A percentile compares a stretch with the other conserved stretches of the same genome.
Evolutionary conservation across 129 eudicot genomes (phyloP).

Genomic region (Centaurea solstitialis): DNA sequence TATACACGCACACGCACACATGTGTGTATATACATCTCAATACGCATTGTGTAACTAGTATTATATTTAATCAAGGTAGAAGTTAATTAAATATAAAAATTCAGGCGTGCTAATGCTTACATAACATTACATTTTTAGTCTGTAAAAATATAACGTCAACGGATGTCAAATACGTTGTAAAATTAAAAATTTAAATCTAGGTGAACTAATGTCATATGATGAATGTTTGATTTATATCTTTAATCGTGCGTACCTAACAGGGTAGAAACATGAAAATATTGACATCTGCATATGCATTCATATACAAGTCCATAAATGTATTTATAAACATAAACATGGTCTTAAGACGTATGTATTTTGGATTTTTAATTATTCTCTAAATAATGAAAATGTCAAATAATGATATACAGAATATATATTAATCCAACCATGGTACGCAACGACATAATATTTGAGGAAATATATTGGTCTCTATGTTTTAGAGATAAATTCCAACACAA

Average conservation of each 20-base stretch:
- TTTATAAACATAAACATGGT: background rate
- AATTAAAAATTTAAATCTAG: conserved; percentile 8
- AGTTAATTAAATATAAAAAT: background rate
- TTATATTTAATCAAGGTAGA: background rate
- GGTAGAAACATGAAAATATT: too few relatives aligned
- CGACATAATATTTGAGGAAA: too few relatives aligned
- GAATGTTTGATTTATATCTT: background rate
- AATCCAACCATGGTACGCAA: too few relatives aligned
- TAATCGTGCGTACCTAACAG: conserved; percentile 1
- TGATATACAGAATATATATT: background rate
- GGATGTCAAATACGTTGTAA: conserved; percentile 8
- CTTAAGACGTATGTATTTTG: too few relatives aligned
- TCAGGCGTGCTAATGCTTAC: conserved; percentile 35
- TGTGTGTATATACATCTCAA: background rate
- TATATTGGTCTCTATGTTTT: too few relatives aligned
- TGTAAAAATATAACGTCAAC: conserved; percentile 19
- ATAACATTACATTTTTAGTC: background rate
- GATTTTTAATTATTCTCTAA: too few relatives aligned
- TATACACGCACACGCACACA: background rate
- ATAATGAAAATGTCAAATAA: too few relatives aligned
- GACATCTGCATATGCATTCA: too few relatives aligned
- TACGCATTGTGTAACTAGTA: background rate
- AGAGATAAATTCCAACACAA: too few relatives aligned
- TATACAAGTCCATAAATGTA: background rate
- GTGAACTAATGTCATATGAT: conserved; percentile 10